Evolutionary conservation across 176 grass and related monocot species (phyloP).

Genomic region (Sorghum bicolor): Sorghum_bicolor_NCBIv3 NC_012874.2:64681501-64682000

Average conservation of each 20-base stretch:
- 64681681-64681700: neutral
- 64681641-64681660: neutral
- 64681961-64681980: slow-evolving; percentile 34
- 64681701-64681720: neutral
- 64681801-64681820: slow-evolving; percentile 3
- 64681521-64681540: neutral
- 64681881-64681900: slow-evolving; percentile 35
- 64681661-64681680: neutral
- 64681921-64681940: slow-evolving; percentile 60
- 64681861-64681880: slow-evolving; percentile 7
- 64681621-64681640: neutral
- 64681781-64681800: neutral
- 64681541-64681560: neutral
- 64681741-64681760: neutral
- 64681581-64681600: too few relatives aligned
- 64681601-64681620: neutral
- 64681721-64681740: neutral
- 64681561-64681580: neutral
- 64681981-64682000: slow-evolving; percentile 56
- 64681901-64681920: slow-evolving; percentile 38
- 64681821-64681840: neutral
- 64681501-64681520: neutral
- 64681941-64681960: slow-evolving; percentile 34
- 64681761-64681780: neutral
- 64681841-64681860: neutral